Base-by-base conservation (phyloP, 495 filamentous ascomycete species). In the Annulohypoxylon nitens region DNA sequence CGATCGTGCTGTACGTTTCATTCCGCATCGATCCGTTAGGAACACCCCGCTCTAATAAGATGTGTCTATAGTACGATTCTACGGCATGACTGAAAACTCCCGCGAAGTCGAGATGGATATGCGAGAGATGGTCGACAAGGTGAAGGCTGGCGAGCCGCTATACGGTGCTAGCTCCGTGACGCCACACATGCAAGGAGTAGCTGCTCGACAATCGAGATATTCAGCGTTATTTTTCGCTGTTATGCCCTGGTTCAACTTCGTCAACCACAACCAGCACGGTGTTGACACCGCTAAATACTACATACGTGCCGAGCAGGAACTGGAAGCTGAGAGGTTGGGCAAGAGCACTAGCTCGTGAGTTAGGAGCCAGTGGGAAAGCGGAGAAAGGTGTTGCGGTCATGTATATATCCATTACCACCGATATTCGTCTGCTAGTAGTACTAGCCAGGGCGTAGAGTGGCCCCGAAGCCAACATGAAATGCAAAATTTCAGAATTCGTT, bases 271-370 rank as follows among this genome's bases (percentile, higher is more conserved):
- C 75, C 93, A 97, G 87, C 96, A 99, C 80, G 96, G 96, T 71
- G 92, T 99, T 62, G 97, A 99, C 81, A 99, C 96, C 30, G 93
- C 94, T 64, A 99, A 99, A 84, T 99, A 99, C 84, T 99, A 97
- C 82, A 90, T 90, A 79, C 92, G 95, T 80, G 96, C 96, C n/a
- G 96, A 99, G 83, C 86, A 90, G 74, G 96, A 99, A 77, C 83
- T 99, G 70, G 96, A 97, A 82, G 91, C 88, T 30, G 93, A 97
- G 85, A 78, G 83, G 41, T 48, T 75, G 39, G 76, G 70, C 23
- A 81, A 79, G 77, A 68, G 73, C 20, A 47, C n/a, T 8, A 54
- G 20, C 37, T 77, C 70, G 58, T 75, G 25, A 69, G 36, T 23
- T 59, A 34, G 34, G 11, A 57, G 33, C 34, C 7, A 36, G 0